Evolutionary conservation across 2,329 filamentous ascomycete species (phyloP).

Genomic region (Aureobasidium sp.): DNA sequence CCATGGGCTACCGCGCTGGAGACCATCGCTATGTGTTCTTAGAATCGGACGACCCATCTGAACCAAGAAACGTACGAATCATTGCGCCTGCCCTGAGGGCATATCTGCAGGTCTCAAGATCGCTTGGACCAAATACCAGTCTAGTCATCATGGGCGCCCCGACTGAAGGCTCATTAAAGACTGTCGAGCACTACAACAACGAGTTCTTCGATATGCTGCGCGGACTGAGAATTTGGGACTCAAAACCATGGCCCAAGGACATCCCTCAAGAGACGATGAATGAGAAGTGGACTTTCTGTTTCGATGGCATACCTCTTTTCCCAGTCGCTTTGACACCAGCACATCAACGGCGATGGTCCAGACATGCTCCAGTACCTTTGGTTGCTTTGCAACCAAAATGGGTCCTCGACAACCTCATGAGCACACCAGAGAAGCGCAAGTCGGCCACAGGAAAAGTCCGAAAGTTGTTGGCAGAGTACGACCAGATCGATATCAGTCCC

Average conservation of each 20-base stretch:
- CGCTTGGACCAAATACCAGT: constrained; percentile 18
- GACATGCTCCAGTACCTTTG: constrained; percentile 18
- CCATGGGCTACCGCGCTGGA: constrained; percentile 18
- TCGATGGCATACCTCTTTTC: constrained; percentile 18
- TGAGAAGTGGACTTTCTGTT: constrained; percentile 19
- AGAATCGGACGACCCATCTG: constrained; percentile 18
- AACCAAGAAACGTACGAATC: constrained; percentile 17
- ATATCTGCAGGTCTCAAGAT: constrained; percentile 17
- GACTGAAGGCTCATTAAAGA: constrained; percentile 16
- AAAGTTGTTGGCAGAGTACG: constrained; percentile 18
- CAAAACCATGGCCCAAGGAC: constrained; percentile 17
- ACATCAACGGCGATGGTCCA: constrained; percentile 18
- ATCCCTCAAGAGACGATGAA: constrained; percentile 17
- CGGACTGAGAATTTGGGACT: constrained; percentile 18
- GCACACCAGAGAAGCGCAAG: constrained; percentile 18
- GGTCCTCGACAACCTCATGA: constrained; percentile 18
- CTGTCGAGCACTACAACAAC: constrained; percentile 18
- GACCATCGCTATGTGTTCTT: constrained; percentile 19
- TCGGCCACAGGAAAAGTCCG: constrained; percentile 18
- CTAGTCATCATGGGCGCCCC: constrained; percentile 19
- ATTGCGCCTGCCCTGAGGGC: constrained; percentile 17
- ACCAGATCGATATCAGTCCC: constrained; percentile 18
- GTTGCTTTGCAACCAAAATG: constrained; percentile 19
- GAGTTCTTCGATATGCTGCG: constrained; percentile 19
- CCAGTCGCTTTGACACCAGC: constrained; percentile 19